Evolutionary conservation across 129 eudicot species (phyloP).

Genomic region (Heracleum sosnowskyi): DNA sequence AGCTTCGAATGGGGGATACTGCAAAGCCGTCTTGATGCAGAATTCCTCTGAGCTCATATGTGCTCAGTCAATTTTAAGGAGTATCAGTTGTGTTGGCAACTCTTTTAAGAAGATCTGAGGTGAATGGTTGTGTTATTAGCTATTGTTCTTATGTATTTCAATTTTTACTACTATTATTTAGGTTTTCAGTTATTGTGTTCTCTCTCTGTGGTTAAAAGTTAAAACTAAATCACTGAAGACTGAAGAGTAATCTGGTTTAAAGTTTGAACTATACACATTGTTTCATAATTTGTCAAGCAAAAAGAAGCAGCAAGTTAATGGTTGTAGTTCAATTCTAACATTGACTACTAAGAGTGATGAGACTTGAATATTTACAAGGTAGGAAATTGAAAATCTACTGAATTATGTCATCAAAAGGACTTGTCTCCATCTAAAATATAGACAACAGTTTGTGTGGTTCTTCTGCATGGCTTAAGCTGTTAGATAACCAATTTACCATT

Average conservation of each 20-base stretch:
- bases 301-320: neutral
- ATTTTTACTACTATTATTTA: neutral
- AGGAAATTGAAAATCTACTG: neutral
- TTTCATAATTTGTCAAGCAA: neutral
- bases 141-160: neutral
- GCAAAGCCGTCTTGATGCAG: conserved; percentile 99
- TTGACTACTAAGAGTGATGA: neutral
- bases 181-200: neutral
- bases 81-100: conserved; percentile 96
- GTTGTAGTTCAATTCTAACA: too few species aligned
- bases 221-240: neutral
- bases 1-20: conserved; percentile 91
- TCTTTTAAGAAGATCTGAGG: conserved; percentile 92
- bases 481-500: neutral
- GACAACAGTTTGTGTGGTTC: neutral
- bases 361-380: neutral
- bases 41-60: conserved; percentile 94
- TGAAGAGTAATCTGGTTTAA: neutral
- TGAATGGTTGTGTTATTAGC: conserved; percentile 17
- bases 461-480: neutral
- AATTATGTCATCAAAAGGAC: neutral
- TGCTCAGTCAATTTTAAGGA: conserved; percentile 98
- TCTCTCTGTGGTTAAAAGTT: neutral
- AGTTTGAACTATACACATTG: neutral
- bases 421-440: neutral